Conservation (phyloP, 2,329 filamentous ascomycete genomes). For the Ophiostoma angusticollis region DNA sequence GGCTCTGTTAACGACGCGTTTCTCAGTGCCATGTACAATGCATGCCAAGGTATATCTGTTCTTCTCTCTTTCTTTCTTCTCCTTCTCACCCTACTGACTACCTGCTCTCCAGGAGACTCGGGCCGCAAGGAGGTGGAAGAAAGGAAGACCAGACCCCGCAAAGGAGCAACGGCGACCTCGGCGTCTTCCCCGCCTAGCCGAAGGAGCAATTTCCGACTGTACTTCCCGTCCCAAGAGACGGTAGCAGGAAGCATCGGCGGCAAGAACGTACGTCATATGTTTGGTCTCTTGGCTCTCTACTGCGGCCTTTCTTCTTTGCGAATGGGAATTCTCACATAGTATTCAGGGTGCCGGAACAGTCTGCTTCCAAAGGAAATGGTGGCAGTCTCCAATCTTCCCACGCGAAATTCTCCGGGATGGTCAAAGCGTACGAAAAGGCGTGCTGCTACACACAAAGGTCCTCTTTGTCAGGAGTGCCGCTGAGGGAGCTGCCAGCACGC, state of each 20-base stretch:
- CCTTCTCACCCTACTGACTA: background rate
- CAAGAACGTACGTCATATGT: slow-evolving; percentile 31
- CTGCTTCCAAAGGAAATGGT: slow-evolving; percentile 63
- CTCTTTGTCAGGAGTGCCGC: slow-evolving; percentile 29
- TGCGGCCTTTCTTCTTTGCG: background rate
- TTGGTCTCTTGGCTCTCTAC: background rate
- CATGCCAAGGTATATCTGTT: slow-evolving; percentile 35
- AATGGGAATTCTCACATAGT: background rate
- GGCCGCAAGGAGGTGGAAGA: slow-evolving; percentile 33
- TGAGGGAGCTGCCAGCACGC: slow-evolving; percentile 1
- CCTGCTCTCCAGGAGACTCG: slow-evolving; percentile 23
- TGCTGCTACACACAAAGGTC: slow-evolving; percentile 85
- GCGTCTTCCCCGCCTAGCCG: background rate
- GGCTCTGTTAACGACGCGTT: slow-evolving; percentile 61
- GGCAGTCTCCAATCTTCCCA: slow-evolving; percentile 57
- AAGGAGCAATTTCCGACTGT: slow-evolving; percentile 50
- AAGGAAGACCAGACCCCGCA: slow-evolving; percentile 20
- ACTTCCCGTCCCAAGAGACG: slow-evolving; percentile 66
- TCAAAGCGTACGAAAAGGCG: slow-evolving; percentile 52
- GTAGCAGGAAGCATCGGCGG: slow-evolving; percentile 54
- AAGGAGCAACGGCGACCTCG: slow-evolving; percentile 4
- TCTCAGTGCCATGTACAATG: slow-evolving; percentile 42
- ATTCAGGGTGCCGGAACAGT: slow-evolving; percentile 64
- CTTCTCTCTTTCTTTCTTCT: background rate
- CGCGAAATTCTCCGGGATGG: slow-evolving; percentile 60